Percentiles rank a stretch among this genome's conserved stretches.
Conservation (phyloP, 805 yeast genomes). For the Teunomyces lycoperdinae region DNA sequence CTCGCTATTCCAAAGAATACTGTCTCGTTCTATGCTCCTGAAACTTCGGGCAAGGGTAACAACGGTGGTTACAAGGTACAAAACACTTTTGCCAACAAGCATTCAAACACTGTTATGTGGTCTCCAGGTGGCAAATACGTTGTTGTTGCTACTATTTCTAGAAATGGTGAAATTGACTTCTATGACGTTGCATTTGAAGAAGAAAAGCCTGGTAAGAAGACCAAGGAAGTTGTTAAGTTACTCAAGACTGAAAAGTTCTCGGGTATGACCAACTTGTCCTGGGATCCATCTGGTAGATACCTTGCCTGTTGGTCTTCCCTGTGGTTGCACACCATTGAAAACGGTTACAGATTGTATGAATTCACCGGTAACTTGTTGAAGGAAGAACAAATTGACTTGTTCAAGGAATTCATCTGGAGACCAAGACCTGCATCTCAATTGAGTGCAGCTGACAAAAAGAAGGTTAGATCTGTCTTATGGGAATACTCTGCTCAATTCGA, state of each 20-base stretch:
- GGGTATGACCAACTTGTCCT: slow-evolving; percentile 78
- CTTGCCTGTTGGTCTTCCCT: slow-evolving; percentile 84
- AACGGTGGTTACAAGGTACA: slow-evolving; percentile 56
- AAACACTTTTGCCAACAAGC: slow-evolving; percentile 57
- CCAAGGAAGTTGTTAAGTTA: slow-evolving; percentile 42
- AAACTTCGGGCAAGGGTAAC: slow-evolving; percentile 51
- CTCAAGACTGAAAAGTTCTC: slow-evolving; percentile 62
- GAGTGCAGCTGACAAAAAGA: slow-evolving; percentile 77
- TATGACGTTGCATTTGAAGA: slow-evolving; percentile 85
- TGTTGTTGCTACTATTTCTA: slow-evolving; percentile 46
- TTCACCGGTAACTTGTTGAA: slow-evolving; percentile 73
- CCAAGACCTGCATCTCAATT: slow-evolving; percentile 88
- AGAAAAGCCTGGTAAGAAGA: slow-evolving; percentile 52
- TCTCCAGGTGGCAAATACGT: slow-evolving; percentile 92
- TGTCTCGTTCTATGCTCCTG: slow-evolving; percentile 81
- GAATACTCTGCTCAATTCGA: slow-evolving; percentile 92
- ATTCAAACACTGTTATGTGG: slow-evolving; percentile 75
- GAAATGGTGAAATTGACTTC: slow-evolving; percentile 72
- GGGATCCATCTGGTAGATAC: slow-evolving; percentile 97
- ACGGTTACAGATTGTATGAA: slow-evolving; percentile 87
- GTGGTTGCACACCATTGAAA: slow-evolving; percentile 81
- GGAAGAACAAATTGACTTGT: slow-evolving; percentile 76
- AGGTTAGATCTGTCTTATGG: slow-evolving; percentile 83
- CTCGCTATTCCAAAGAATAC: slow-evolving; percentile 65
- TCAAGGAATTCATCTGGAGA: slow-evolving; percentile 93